Percentiles rank a stretch among this genome's conserved stretches.
Evolutionary conservation across 768 basidiomycete genomes (phyloP).

Genomic region (Tulasnella sp.): DNA sequence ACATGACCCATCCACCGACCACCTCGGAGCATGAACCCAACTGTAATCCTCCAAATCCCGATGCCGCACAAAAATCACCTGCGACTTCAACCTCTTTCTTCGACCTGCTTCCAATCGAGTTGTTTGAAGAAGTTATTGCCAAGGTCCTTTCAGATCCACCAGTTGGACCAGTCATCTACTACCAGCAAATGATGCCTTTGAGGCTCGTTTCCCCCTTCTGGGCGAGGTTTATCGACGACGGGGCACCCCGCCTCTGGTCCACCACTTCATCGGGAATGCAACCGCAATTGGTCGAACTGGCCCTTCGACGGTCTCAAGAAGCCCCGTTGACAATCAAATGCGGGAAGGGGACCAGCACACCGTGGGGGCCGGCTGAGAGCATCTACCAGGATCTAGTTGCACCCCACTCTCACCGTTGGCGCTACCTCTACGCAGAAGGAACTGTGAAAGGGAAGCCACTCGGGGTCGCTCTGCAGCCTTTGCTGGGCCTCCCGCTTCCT

Average conservation of each 20-base stretch:
- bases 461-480: too few relatives aligned
- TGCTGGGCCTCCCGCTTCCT: too few relatives aligned
- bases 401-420: too few relatives aligned
- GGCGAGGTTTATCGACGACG: neutral
- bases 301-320: neutral
- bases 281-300: neutral
- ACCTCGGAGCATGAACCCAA: neutral
- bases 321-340: too few relatives aligned
- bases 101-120: neutral
- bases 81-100: neutral
- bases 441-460: too few relatives aligned
- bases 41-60: neutral
- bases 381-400: too few relatives aligned
- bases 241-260: neutral
- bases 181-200: neutral
- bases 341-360: too few relatives aligned
- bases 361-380: too few relatives aligned
- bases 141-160: neutral
- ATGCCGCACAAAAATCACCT: neutral
- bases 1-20: neutral
- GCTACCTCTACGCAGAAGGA: too few relatives aligned
- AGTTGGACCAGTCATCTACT: neutral
- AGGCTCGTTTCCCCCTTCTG: neutral
- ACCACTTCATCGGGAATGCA: neutral
- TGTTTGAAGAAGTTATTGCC: neutral